Percentiles rank a stretch among this genome's conserved stretches.
Conservation (phyloP, 2,329 filamentous ascomycete genomes). For the Colletotrichum chrysophilum region DNA sequence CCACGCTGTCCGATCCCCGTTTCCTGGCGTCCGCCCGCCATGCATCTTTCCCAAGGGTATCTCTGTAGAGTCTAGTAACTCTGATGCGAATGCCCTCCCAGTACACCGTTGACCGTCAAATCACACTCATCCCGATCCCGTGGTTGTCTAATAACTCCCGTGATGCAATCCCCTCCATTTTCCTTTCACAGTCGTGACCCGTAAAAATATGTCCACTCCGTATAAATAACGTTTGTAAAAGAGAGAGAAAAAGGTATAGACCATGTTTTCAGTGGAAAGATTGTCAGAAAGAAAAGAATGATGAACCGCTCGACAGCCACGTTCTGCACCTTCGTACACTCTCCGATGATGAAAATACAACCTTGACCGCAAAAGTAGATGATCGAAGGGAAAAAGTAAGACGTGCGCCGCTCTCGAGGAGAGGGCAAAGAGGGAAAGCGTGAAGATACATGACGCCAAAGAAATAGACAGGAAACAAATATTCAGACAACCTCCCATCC, state of each 20-base stretch:
- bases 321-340: conserved; percentile 12
- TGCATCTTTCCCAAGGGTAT: background rate
- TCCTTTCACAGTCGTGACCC: background rate
- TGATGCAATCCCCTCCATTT: background rate
- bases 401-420: background rate
- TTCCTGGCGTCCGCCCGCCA: background rate
- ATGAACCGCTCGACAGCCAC: conserved; percentile 8
- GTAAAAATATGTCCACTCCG: background rate
- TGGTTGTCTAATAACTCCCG: conserved; percentile 13
- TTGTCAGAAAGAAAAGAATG: background rate
- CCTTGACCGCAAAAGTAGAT: background rate
- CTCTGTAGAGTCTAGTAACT: conserved; percentile 27
- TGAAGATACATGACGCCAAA: background rate
- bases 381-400: background rate
- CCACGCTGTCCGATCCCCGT: background rate
- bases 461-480: background rate
- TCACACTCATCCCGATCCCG: background rate
- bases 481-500: conserved; percentile 7
- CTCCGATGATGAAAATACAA: conserved; percentile 1
- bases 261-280: background rate
- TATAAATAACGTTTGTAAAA: background rate
- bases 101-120: background rate
- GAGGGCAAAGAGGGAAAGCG: background rate
- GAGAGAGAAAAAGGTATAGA: background rate
- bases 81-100: conserved; percentile 16